Base-by-base conservation (phyloP, 2,329 filamentous ascomycete genomes). In the Arthrobotrys pseudoclavata region DNA sequence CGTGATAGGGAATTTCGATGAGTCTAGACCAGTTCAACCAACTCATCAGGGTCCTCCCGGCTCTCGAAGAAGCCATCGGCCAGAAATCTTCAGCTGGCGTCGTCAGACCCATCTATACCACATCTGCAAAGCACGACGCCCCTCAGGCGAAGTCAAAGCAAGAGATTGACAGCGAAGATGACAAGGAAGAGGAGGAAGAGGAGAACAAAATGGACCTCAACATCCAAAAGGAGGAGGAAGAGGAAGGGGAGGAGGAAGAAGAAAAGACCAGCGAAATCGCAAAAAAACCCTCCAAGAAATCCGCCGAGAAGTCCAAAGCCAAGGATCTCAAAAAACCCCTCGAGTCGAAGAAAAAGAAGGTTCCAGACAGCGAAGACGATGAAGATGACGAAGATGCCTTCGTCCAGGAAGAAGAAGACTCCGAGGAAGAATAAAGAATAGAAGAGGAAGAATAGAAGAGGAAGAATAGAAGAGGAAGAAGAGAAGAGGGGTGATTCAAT, bases 1-100 rank as follows among this genome's bases (percentile, higher is more conserved):
- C n/a, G n/a, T 10, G 13, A 22, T 57, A 91, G 89, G 90, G 90
- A 10, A 91, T 92, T 70, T 90, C 89, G 20, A 85, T 92, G n/a
- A 86, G 85, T 0, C 81, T 90, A 7, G 88, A 91, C 9, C 90
- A 91, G 83, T 91, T 90, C 82, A 85, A 86, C 67, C 84, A 85
- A 1, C 83, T 92, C 9, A 80, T 91, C 64, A 86, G 86, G 74
- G 85, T 85, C 5, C 85, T 90, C 3, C 89, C 90, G 1, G 84
- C 85, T 20, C 87, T 91, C 82, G 91, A 90, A 81, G 85, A 86
- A 24, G 84, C 86, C 40, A 85, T 91, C 18, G 84, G 85, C 63
- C 83, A 85, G 3, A 83, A 86, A 67, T 88, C 89, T n/a, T 74
- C 48, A 1, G 79, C 85, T 3, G 83, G 85, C 5, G 79, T 83